Evolutionary conservation across 2,329 filamentous ascomycete genomes (phyloP).

Genomic region (Epichloe aotearoae): DNA sequence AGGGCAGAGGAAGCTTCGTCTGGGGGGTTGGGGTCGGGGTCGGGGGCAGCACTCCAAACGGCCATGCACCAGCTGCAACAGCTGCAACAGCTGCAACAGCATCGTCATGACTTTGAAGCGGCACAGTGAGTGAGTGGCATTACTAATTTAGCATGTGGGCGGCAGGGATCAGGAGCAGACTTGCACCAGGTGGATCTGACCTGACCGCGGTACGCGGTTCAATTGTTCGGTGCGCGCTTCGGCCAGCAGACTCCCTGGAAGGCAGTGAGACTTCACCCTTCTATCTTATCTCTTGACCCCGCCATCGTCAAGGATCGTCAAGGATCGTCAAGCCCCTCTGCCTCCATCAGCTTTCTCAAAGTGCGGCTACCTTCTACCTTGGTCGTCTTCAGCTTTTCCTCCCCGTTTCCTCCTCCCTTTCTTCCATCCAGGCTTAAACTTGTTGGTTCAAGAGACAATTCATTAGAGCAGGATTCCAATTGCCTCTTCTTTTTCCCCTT

Average conservation of each 20-base stretch:
- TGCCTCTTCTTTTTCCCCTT: background rate
- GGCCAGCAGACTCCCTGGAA: too few species aligned
- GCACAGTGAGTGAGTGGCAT: too few species aligned
- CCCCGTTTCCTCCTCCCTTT: background rate
- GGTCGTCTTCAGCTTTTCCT: background rate
- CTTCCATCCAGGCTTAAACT: background rate
- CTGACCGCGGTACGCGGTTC: too few species aligned
- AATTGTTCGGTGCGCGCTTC: too few species aligned
- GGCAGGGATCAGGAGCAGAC: too few species aligned
- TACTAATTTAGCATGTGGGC: too few species aligned
- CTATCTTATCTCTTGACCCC: background rate
- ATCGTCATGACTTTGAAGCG: background rate
- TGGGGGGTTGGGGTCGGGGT: too few species aligned
- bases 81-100: background rate
- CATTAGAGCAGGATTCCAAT: background rate
- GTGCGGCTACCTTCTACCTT: background rate
- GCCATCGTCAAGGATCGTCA: background rate
- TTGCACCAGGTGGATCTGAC: too few species aligned
- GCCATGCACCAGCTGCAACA: background rate
- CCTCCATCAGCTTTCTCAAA: background rate
- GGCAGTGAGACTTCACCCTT: too few species aligned
- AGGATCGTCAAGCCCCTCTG: background rate
- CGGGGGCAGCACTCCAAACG: too few species aligned
- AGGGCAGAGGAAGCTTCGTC: too few species aligned
- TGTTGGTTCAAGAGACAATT: too few species aligned